A percentile compares a stretch with the other conserved stretches of the same genome.
These are phyloP conservation scores for Fragosphaeria purpurea DNA, from an alignment of 2,329 filamentous ascomycete species.

Conservation along the genomic window DNA sequence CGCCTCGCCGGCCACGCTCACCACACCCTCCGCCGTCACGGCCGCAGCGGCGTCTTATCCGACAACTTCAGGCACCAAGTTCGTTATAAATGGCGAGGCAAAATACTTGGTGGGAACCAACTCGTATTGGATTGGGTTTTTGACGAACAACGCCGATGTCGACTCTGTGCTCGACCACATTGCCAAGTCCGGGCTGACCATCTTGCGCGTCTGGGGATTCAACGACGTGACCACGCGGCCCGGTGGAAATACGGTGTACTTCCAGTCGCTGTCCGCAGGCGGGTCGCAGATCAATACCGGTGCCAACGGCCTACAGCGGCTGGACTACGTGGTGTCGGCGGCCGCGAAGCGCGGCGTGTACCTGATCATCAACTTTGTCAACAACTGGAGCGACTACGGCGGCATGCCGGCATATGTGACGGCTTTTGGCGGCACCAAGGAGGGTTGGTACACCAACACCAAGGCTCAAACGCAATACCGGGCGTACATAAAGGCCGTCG, in stretches of 20 bases:
- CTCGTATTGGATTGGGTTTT: slow-evolving; percentile 44
- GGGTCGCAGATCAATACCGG: slow-evolving; percentile 53
- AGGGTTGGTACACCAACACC: slow-evolving; percentile 43
- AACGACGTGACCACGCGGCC: slow-evolving; percentile 43
- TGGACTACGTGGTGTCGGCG: slow-evolving; percentile 43
- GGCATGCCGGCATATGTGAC: slow-evolving; percentile 50
- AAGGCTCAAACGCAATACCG: slow-evolving; percentile 41
- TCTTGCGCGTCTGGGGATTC: slow-evolving; percentile 40
- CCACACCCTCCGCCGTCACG: background rate
- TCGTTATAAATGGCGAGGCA: slow-evolving; percentile 32
- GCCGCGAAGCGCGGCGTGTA: slow-evolving; percentile 52
- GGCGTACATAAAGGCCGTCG: slow-evolving; percentile 34
- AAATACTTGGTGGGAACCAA: slow-evolving; percentile 44
- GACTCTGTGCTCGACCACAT: slow-evolving; percentile 41
- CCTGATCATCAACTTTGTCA: slow-evolving; percentile 56
- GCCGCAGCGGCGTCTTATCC: slow-evolving; percentile 1
- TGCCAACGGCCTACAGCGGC: slow-evolving; percentile 44
- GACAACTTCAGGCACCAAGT: slow-evolving; percentile 17
- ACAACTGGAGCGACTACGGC: slow-evolving; percentile 59
- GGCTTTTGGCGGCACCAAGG: slow-evolving; percentile 42
- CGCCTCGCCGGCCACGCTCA: background rate
- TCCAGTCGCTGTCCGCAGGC: slow-evolving; percentile 40
- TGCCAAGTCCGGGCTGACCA: slow-evolving; percentile 40
- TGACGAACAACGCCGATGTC: slow-evolving; percentile 43
- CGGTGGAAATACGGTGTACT: slow-evolving; percentile 32